Evolutionary conservation across 495 filamentous ascomycete genomes (phyloP), one percentile per base, ranked within the genome.

Genomic region (Poronia punctata): DNA sequence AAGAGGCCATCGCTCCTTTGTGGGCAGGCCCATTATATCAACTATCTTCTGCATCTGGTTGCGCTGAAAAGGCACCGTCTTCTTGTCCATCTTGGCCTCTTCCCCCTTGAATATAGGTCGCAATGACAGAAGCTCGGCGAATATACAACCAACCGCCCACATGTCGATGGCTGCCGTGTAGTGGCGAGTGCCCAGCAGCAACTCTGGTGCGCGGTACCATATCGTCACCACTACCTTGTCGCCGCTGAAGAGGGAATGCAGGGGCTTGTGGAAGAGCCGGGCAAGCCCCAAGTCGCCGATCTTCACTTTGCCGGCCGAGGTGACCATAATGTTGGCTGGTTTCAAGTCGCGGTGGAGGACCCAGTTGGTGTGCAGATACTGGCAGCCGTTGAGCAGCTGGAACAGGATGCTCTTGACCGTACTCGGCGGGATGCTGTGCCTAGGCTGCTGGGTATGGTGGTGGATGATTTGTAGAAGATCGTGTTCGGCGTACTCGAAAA

Each of bases 221-320:
- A 99, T 99, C 0, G 92, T 99, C 9, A 99, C 92, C 28, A 99
- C 92, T 1, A 99, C 92, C 58, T 99, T 99, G 57, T 99, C 92
- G 37, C 93, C 92, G 25, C 74, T 83, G 68, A 86, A 99, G 4
- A 99, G 77, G 0, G 82, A 84, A 49, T 93, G 84, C 7, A 96
- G 67, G 0, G 92, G 92, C 50, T 96, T 95, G 65, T 92, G 83
- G 64, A 96, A 97, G 3, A 97, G 69, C 9, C 92, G 82, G 1
- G 90, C 90, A 2, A 98, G 74, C 6, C 90, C 90, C 5, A 98
- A 69, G 61, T 98, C 90, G 20, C 90, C 90, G 48, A 98, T 90
- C 50, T 89, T 88, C 49, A 98, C 87, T 39, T 86, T 84, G 11
- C 90, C 90, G 29, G 67, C 65, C 10, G 83, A 86, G 1, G 92